Conservation (phyloP, 768 basidiomycete species). For the Suillus luteus region DNA sequence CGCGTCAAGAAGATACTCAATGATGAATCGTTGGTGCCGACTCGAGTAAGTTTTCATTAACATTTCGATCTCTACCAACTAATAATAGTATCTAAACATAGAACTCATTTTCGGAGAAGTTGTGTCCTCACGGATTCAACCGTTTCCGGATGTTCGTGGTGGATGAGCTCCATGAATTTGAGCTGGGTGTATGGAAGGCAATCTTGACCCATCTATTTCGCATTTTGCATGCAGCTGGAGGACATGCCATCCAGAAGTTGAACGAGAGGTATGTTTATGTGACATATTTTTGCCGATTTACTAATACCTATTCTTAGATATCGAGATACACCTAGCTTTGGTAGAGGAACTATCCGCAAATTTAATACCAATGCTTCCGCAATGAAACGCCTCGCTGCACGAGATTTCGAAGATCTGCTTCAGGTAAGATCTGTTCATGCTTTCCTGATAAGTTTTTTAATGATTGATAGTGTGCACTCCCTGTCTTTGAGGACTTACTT, state of each 20-base stretch:
- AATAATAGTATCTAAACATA: background rate
- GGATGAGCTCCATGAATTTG: slow-evolving; percentile 41
- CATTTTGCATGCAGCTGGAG: slow-evolving; percentile 18
- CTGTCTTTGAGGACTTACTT: background rate
- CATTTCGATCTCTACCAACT: background rate
- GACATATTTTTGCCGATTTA: background rate
- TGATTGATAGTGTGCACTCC: background rate
- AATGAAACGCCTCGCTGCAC: background rate
- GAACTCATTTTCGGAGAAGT: background rate
- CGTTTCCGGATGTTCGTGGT: slow-evolving; percentile 30
- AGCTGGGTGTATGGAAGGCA: slow-evolving; percentile 40
- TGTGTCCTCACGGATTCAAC: slow-evolving; percentile 22
- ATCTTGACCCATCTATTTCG: too few species aligned
- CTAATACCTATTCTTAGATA: background rate
- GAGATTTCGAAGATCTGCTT: background rate
- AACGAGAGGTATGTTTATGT: background rate
- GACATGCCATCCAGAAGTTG: background rate
- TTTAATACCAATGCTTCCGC: background rate
- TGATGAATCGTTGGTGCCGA: background rate
- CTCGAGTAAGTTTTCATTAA: background rate
- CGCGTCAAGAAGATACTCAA: background rate
- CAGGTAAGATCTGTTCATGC: background rate
- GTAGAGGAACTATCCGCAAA: background rate
- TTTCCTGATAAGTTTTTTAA: background rate
- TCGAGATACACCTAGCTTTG: background rate